These are phyloP conservation scores for Scortechinia acanthostroma DNA, from an alignment of 2,329 filamentous ascomycete species.

Conservation along the genomic window DNA sequence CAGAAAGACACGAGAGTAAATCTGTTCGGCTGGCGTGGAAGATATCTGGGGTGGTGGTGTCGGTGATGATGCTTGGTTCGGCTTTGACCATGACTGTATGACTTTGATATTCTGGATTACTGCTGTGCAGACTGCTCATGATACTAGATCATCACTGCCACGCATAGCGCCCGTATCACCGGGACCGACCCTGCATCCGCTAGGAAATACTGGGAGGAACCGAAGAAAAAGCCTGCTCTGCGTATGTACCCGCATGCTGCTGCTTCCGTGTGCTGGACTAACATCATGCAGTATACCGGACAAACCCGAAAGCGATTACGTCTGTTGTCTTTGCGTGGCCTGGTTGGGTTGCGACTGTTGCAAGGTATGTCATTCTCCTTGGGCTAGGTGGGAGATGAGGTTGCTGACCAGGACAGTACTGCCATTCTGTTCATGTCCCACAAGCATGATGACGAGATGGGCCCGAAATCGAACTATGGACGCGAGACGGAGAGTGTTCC, in stretches of 20 bases:
- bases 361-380: conserved; percentile 21
- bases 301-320: conserved; percentile 39
- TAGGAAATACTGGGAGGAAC: conserved; percentile 3
- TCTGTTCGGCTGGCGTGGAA: conserved; percentile 44
- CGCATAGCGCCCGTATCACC: conserved; percentile 30
- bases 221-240: conserved; percentile 4
- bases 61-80: conserved; percentile 32
- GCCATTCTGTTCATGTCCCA: conserved; percentile 23
- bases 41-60: conserved; percentile 36
- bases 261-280: conserved; percentile 13
- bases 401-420: conserved; percentile 12
- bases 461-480: conserved; percentile 10
- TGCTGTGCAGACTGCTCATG: not conserved
- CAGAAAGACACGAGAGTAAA: conserved; percentile 37
- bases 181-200: conserved; percentile 23
- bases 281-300: conserved; percentile 29
- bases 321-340: conserved; percentile 43
- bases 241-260: conserved; percentile 2
- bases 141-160: conserved; percentile 33
- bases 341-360: conserved; percentile 36
- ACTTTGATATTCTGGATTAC: not conserved
- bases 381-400: conserved; percentile 2
- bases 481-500: not conserved
- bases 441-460: conserved; percentile 18
- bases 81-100: conserved; percentile 37